Evolutionary conservation across 192 early-diverging fungal species (phyloP), one percentile per base, ranked within the genome.

Genomic region (Endogone sp.): DNA sequence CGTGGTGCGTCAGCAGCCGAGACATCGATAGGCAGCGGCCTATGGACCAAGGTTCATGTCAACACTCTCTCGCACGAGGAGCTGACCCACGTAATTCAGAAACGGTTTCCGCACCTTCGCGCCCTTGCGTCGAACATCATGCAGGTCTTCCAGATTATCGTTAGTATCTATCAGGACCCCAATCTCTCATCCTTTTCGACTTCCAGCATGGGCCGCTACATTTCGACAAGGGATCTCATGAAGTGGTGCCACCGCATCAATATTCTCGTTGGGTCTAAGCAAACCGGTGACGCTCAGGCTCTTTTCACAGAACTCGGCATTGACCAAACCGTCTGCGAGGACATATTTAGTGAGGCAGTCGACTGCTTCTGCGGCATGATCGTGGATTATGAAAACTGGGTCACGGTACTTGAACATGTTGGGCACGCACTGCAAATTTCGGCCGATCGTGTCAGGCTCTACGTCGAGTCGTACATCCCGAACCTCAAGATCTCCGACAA

Each of bases 361-460:
- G 97, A 99, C 73, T 90, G 87, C 56, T 95, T 98, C 74, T 88
- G 88, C 21, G 87, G 87, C 64, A 94, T 92, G 85, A 90, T 96
- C 64, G 69, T 88, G 4, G 85, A 92, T 60, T 79, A 88, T 60
- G 84, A 75, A 3, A 72, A 79, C 29, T 90, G 93, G 82, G 82
- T 89, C 58, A 25, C 62, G 2, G 79, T 93, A 22, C 71, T 90
- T 28, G 76, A 84, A 49, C 70, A 80, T 16, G 68, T 99, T 29
- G 95, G 93, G 28, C 76, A 77, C 2, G 81, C 82, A 3, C 79
- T 99, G 31, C 86, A 81, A 21, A 77, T 99, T 4, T 80, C 93
- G 3, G 60, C 70, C 23, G 81, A 85, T 69, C 84, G 90, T 26
- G 85, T 93, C 3, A 86, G 90, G 54, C 89, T 87, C 32, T 93